Evolutionary conservation across 768 basidiomycete species (phyloP).

Genomic region (Trametes maxima): DNA sequence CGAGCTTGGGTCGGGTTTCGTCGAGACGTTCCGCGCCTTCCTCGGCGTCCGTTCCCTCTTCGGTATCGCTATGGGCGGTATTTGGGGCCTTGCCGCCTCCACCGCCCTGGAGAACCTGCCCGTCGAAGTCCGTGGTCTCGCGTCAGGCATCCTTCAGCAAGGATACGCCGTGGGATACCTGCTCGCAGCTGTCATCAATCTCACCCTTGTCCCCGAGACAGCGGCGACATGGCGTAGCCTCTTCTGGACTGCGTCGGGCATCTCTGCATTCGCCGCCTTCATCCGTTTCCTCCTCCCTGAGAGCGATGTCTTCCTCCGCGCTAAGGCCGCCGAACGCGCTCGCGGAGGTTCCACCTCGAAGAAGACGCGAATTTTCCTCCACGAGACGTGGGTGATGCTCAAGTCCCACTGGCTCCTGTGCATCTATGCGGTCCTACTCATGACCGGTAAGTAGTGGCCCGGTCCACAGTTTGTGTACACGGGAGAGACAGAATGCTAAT

Average conservation of each 20-base stretch:
- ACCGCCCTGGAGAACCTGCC: constrained; percentile 91
- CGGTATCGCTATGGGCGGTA: constrained; percentile 86
- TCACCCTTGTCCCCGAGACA: constrained; percentile 52
- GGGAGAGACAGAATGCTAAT: constrained; percentile 4
- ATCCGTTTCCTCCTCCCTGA: constrained; percentile 76
- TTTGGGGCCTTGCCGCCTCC: constrained; percentile 84
- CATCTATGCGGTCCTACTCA: constrained; percentile 81
- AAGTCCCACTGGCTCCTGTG: constrained; percentile 81
- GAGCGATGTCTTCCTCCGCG: constrained; percentile 70
- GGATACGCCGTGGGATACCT: constrained; percentile 90
- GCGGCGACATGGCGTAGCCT: constrained; percentile 63
- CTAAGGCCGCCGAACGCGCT: constrained; percentile 55
- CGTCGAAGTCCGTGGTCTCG: constrained; percentile 81
- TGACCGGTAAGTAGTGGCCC: constrained; percentile 50
- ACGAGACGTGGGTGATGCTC: constrained; percentile 75
- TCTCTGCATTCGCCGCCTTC: constrained; percentile 68
- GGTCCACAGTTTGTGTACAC: neutral
- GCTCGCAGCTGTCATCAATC: constrained; percentile 80
- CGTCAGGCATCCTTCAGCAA: constrained; percentile 83
- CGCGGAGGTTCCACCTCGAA: constrained; percentile 39
- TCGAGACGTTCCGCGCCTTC: constrained; percentile 75
- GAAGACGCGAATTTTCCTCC: constrained; percentile 73
- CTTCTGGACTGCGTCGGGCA: constrained; percentile 79
- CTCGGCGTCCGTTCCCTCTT: constrained; percentile 82
- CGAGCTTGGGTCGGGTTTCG: constrained; percentile 82